Evolutionary conservation across 768 basidiomycete genomes (phyloP), one percentile per base, ranked within the genome.

Genomic region (Amanita rubescens): DNA sequence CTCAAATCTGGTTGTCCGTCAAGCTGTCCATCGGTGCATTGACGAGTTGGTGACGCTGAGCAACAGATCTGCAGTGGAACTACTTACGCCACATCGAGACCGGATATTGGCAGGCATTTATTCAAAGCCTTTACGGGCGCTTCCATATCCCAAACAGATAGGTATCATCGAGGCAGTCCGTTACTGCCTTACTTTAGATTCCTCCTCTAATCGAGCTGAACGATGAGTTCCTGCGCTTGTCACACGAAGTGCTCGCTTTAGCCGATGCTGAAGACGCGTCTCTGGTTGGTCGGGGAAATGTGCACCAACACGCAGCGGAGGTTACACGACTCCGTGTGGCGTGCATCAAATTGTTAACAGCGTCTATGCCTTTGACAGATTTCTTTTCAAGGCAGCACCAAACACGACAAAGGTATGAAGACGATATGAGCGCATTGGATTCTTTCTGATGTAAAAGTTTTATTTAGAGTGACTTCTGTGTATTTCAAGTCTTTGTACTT

Each of bases 401-500:
- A 63, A 90, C 90, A 2, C 82, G 96, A 9, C 87, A 93, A 63
- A 85, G 85, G 94, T 94, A 65, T 71, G 19, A 27, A 30, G 12
- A 47, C 17, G 5, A 52, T 20, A 33, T 17, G 49, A 5, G 25
- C 41, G 35, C 15, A 45, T 32, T 51, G 11, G n/a, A 55, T 15
- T 37, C 24, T 39, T 22, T 38, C 44, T 22, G 22, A 45, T 54
- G 32, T 3, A 33, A 15, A 47, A 22, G 11, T 55, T 49, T 30
- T 5, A 53, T 58, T 20, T 59, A 95, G 94, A 60, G 92, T 97
- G 10, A 94, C 94, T 15, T 78, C 89, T 33, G 90, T 97, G 19
- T 98, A 97, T 71, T 99, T 99, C 79, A 98, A 99, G 70, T 94
- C 94, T 10, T 79, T 99, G 30, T 99, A 99, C 69, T 94, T 94